phyloP scores from a whole-genome alignment of 2,329 filamentous ascomycete species.

The Fusarium oligoseptatum region DNA sequence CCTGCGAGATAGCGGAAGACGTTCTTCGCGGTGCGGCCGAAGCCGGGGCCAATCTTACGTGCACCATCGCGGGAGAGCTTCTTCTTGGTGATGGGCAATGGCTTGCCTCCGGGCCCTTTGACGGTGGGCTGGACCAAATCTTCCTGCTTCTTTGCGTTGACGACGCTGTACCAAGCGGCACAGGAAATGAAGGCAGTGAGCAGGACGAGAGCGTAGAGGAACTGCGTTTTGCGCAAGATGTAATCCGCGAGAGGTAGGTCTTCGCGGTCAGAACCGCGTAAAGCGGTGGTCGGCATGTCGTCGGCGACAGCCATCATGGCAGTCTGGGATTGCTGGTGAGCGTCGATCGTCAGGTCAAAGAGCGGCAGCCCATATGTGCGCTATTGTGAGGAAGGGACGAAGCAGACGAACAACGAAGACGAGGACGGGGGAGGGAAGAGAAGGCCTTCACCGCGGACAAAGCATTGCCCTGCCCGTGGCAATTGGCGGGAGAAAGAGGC shows the following conservation, averaged over 20 bases:
- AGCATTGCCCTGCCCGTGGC: conserved; percentile 55
- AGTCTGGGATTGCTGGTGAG: conserved; percentile 46
- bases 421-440: conserved; percentile 35
- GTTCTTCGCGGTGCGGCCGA: conserved; percentile 76
- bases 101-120: conserved; percentile 89
- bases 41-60: conserved; percentile 62
- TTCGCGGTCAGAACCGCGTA: conserved; percentile 41
- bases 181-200: conserved; percentile 65
- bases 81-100: conserved; percentile 77
- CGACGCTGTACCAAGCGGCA: conserved; percentile 66
- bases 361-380: conserved; percentile 42
- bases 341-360: conserved; percentile 39
- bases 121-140: conserved; percentile 61
- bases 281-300: conserved; percentile 47
- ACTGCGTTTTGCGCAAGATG: conserved; percentile 62
- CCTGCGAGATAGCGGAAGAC: conserved; percentile 82
- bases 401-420: conserved; percentile 15
- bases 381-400: conserved; percentile 27
- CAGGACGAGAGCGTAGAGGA: conserved; percentile 66
- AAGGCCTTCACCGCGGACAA: conserved; percentile 53
- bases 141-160: conserved; percentile 64
- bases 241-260: conserved; percentile 53
- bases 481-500: conserved; percentile 48
- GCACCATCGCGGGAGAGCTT: conserved; percentile 62
- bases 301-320: conserved; percentile 53